Evolutionary conservation across 2,329 filamentous ascomycete species (phyloP), one percentile per base, ranked within the genome.

Genomic region (Fusarium hostae): DNA sequence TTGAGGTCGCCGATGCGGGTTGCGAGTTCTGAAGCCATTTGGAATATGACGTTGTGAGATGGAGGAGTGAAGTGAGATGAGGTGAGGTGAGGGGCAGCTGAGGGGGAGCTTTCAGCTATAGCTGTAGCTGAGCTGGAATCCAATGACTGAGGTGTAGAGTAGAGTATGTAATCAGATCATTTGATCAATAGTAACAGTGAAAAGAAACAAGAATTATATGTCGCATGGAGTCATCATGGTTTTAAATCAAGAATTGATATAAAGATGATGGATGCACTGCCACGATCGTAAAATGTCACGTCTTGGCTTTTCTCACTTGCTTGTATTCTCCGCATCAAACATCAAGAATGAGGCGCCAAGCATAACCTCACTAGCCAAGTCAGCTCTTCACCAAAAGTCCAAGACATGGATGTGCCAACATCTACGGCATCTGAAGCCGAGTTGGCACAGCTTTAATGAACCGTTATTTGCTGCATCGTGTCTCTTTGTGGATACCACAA

Each of bases 1-100:
- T 81, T 81, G 12, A 82, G 67, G 32, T 58, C 63, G 40, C 75
- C 73, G 39, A 82, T 56, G 32, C 76, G 77, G 16, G 76, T 51
- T 18, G 78, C 59, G 44, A 82, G 63, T 22, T 80, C 78, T 20
- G 77, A 68, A 70, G 71, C 62, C 66, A 74, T n/a, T n/a, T n/a
- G n/a, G n/a, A n/a, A n/a, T n/a, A n/a, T 60, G 67, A 59, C 30
- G 59, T 50, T 39, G 41, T n/a, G 37, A 35, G 59, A 52, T 48
- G 52, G 20, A 39, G 22, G 24, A 32, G 57, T 22, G 44, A 47
- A 57, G 60, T 62, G 63, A 72, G 59, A 63, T 60, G 64, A 72
- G 62, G 52, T 72, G 66, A 66, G 64, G 48, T 72, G 66, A 73
- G 69, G 63, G 66, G 66, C 70, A 72, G 39, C 40, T 35, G 57